These are phyloP conservation scores for Reticulascus tulasneorum DNA, from an alignment of 2,329 filamentous ascomycete species.

Conservation along the genomic window DNA sequence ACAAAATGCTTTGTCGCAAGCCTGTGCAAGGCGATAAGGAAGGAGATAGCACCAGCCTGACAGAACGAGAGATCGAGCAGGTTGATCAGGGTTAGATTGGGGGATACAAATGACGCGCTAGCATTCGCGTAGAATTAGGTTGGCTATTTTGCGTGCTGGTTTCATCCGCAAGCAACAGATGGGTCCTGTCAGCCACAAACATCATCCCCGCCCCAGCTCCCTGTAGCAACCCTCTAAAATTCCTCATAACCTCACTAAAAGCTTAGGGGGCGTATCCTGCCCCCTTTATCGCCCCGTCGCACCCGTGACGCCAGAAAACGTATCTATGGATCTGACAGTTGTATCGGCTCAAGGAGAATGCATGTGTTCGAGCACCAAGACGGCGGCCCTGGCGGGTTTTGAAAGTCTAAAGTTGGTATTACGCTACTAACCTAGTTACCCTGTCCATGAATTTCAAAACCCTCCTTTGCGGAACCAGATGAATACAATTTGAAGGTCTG, in stretches of 20 bases:
- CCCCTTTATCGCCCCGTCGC: no score
- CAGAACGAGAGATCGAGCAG: background rate
- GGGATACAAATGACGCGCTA: conserved; percentile 14
- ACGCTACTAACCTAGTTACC: conserved; percentile 11
- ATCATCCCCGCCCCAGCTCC: no score
- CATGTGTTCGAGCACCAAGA: no score
- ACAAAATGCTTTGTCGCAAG: conserved; percentile 14
- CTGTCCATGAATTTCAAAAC: conserved; percentile 12
- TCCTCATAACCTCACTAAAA: no score
- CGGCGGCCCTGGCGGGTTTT: conserved; percentile 6
- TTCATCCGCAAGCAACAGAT: no score
- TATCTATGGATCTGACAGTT: no score
- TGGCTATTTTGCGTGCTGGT: no score
- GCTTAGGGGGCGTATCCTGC: no score
- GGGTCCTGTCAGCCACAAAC: no score
- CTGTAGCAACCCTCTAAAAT: no score
- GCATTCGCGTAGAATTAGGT: conserved; percentile 14
- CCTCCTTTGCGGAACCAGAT: conserved; percentile 13
- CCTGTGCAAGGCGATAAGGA: conserved; percentile 7
- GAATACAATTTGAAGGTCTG: conserved; percentile 9
- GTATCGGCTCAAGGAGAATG: no score
- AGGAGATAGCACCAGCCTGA: conserved; percentile 7
- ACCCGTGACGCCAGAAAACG: no score
- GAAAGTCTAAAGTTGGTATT: conserved; percentile 11
- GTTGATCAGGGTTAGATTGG: conserved; percentile 7